Conservation (phyloP, 1,139 yeast genomes). For the Meyerozyma carpophila region DNA sequence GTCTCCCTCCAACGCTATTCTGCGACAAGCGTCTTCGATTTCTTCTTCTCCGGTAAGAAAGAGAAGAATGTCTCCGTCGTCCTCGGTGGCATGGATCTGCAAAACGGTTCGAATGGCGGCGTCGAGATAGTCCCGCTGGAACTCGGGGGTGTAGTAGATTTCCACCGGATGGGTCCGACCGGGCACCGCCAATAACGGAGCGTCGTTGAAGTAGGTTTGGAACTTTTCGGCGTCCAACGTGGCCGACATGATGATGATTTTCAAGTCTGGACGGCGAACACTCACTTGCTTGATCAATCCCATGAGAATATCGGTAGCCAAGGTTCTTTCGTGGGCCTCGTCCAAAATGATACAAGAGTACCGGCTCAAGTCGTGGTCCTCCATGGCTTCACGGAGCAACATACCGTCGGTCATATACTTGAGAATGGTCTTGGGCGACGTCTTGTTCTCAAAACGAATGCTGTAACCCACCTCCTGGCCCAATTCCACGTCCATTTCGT, state of each 20-base stretch:
- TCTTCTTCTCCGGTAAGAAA: constrained; percentile 98
- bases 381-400: constrained; percentile 96
- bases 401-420: constrained; percentile 99
- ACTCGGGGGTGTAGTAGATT: constrained; percentile 93
- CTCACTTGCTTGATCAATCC: constrained; percentile 85
- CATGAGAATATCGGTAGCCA: constrained; percentile 96
- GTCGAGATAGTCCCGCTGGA: constrained; percentile 89
- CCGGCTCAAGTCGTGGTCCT: constrained; percentile 73
- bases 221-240: constrained; percentile 96
- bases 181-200: constrained; percentile 93
- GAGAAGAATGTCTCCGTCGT: constrained; percentile 82
- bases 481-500: constrained; percentile 86
- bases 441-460: constrained; percentile 89
- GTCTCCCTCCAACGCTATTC: constrained; percentile 82
- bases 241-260: constrained; percentile 94
- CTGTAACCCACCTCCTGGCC: constrained; percentile 94
- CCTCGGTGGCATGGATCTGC: constrained; percentile 96
- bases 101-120: constrained; percentile 92
- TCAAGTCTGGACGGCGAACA: constrained; percentile 76
- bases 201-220: constrained; percentile 81
- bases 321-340: constrained; percentile 97
- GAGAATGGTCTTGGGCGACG: constrained; percentile 71
- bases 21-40: constrained; percentile 94
- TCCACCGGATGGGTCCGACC: constrained; percentile 98
- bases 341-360: constrained; percentile 91